A percentile compares a stretch with the other conserved stretches of the same genome.
These are phyloP conservation scores for Malassezia brasiliensis DNA, from an alignment of 1,284 basidiomycete genomes.

Conservation along the genomic window DNA sequence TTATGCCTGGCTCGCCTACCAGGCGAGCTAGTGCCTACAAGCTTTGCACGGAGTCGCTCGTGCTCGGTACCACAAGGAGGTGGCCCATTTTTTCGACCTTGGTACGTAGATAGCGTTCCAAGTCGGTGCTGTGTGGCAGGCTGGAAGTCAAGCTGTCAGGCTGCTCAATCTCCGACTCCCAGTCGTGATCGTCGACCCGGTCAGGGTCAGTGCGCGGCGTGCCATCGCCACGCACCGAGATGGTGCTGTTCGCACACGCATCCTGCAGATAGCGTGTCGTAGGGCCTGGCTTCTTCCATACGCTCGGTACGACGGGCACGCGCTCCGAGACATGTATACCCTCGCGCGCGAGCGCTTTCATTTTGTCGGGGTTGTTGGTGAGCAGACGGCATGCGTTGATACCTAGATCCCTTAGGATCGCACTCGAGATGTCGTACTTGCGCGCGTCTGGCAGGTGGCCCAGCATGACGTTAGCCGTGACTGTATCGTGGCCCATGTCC, in stretches of 20 bases:
- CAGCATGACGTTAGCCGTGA: conserved; percentile 88
- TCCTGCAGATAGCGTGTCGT: neutral
- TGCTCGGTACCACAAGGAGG: conserved; percentile 59
- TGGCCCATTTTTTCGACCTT: conserved; percentile 96
- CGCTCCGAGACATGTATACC: conserved; percentile 72
- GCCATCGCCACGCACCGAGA: neutral
- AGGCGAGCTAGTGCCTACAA: neutral
- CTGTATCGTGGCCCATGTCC: conserved; percentile 95
- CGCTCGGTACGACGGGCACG: conserved; percentile 85
- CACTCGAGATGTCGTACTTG: conserved; percentile 80
- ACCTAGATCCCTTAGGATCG: conserved; percentile 78
- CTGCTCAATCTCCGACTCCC: conserved; percentile 38
- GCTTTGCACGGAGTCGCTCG: neutral
- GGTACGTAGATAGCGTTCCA: conserved; percentile 90
- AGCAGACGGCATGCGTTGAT: conserved; percentile 63
- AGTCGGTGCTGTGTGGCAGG: conserved; percentile 55
- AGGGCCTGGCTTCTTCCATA: conserved; percentile 56
- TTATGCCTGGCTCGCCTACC: conserved; percentile 54
- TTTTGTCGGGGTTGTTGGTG: conserved; percentile 98
- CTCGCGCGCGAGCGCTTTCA: conserved; percentile 73
- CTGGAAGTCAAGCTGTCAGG: conserved; percentile 64
- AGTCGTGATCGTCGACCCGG: conserved; percentile 10
- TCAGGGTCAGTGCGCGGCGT: neutral
- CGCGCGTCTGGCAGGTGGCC: conserved; percentile 90
- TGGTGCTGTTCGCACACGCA: neutral